Evolutionary conservation across 805 yeast species (phyloP).

Genomic region (Candida koratica): DNA sequence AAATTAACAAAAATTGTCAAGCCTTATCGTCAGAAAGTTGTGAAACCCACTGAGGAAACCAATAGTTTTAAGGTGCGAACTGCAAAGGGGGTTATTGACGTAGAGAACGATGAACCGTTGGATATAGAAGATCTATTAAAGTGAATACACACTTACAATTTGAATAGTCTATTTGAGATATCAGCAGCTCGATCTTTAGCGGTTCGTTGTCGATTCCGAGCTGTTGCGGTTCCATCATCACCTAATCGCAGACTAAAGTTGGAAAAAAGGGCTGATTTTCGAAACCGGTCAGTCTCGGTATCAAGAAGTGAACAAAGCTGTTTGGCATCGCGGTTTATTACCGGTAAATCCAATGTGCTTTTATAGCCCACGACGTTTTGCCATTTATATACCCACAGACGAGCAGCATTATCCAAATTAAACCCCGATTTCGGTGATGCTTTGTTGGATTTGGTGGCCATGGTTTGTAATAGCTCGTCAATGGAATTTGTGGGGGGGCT

Average conservation of each 20-base stretch:
- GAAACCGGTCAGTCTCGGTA: conserved; percentile 29
- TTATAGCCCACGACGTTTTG: conserved; percentile 35
- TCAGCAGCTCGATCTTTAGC: conserved; percentile 44
- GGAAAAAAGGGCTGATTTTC: conserved; percentile 23
- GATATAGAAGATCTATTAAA: conserved; percentile 7
- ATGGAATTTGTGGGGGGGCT: conserved; percentile 70
- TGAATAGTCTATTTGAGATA: conserved; percentile 35
- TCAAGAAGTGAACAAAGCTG: conserved; percentile 22
- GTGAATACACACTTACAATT: conserved; percentile 17
- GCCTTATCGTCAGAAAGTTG: conserved; percentile 9
- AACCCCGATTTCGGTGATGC: conserved; percentile 33
- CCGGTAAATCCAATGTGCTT: conserved; percentile 35
- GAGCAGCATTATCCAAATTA: conserved; percentile 60
- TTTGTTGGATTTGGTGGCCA: conserved; percentile 41
- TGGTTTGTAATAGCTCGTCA: conserved; percentile 47
- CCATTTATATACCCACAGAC: conserved; percentile 60
- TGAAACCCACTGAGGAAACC: not conserved
- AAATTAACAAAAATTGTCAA: conserved; percentile 18
- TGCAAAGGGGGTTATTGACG: conserved; percentile 21
- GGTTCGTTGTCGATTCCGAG: conserved; percentile 36
- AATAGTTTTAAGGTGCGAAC: conserved; percentile 20
- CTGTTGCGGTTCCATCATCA: conserved; percentile 33
- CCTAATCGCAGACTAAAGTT: conserved; percentile 35
- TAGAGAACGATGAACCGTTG: conserved; percentile 13
- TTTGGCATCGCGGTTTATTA: conserved; percentile 25